These are phyloP conservation scores for Phlyctochytrium planicorne DNA, from an alignment of 192 early-diverging fungal genomes.

Conservation along the genomic window DNA sequence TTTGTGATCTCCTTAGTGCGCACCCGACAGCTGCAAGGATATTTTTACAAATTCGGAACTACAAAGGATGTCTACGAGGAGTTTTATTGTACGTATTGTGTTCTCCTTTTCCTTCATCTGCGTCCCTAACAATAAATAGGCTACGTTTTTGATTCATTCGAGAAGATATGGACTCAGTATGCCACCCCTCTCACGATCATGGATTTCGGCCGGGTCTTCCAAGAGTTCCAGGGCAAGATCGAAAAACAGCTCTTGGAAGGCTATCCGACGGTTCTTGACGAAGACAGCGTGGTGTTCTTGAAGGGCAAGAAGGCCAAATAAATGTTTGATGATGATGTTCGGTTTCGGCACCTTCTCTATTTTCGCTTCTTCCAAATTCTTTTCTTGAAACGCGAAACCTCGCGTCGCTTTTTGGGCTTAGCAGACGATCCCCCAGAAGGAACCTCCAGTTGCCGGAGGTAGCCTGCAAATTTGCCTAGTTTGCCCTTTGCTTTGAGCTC, in stretches of 20 bases:
- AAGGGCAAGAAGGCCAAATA: too few species aligned
- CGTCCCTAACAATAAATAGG: constrained; percentile 34
- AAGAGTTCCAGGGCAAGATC: constrained; percentile 53
- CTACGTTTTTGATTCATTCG: constrained; percentile 67
- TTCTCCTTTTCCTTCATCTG: constrained; percentile 9
- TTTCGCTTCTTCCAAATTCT: too few species aligned
- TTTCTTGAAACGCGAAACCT: too few species aligned
- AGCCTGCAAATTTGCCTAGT: too few species aligned
- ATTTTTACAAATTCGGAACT: constrained; percentile 58
- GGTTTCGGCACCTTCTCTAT: too few species aligned
- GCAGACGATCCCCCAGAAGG: too few species aligned
- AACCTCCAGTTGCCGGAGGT: too few species aligned
- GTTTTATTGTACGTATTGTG: constrained; percentile 70
- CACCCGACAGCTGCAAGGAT: constrained; percentile 64
- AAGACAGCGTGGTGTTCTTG: too few species aligned
- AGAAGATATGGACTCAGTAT: constrained; percentile 57
- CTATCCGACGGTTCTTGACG: background rate
- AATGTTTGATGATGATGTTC: too few species aligned
- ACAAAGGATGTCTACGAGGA: constrained; percentile 61
- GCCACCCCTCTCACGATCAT: constrained; percentile 58
- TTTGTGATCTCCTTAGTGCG: constrained; percentile 61
- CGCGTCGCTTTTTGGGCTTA: too few species aligned
- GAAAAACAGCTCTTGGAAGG: constrained; percentile 45
- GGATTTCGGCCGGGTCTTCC: constrained; percentile 71
- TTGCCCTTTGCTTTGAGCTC: too few species aligned